Evolutionary conservation across 2,329 filamentous ascomycete species (phyloP).

Genomic region (Pseudopithomyces chartarum): DNA sequence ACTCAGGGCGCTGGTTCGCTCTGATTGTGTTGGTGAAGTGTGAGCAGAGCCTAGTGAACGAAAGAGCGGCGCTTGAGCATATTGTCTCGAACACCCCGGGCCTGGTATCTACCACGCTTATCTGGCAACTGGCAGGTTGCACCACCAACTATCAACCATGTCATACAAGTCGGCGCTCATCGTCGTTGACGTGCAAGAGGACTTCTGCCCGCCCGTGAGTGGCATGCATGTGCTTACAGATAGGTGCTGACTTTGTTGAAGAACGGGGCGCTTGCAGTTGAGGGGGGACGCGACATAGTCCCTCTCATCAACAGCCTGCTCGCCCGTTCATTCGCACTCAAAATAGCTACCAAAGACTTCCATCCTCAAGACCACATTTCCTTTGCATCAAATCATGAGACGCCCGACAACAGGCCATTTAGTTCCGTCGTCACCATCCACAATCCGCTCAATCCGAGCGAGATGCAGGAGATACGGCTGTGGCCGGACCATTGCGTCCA

Average conservation of each 20-base stretch:
- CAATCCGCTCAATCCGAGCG: constrained; percentile 67
- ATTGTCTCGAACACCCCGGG: too few relatives aligned
- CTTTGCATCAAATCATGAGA: constrained; percentile 78
- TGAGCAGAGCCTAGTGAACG: too few relatives aligned
- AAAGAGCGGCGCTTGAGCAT: too few relatives aligned
- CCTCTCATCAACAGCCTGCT: constrained; percentile 77
- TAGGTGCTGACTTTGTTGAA: constrained; percentile 45
- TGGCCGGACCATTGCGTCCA: constrained; percentile 94
- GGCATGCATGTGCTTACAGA: background rate
- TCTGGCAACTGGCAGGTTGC: background rate
- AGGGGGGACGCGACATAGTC: constrained; percentile 71
- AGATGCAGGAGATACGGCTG: constrained; percentile 70
- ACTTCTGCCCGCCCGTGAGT: constrained; percentile 88
- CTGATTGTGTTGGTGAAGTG: background rate
- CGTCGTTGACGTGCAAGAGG: constrained; percentile 89
- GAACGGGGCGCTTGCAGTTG: constrained; percentile 85
- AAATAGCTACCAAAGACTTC: constrained; percentile 89
- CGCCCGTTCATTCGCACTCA: constrained; percentile 69
- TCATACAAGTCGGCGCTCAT: constrained; percentile 62
- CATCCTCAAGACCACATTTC: constrained; percentile 85
- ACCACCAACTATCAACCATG: constrained; percentile 19
- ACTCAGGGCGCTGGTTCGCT: background rate
- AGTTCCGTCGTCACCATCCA: constrained; percentile 65
- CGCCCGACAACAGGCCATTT: constrained; percentile 69
- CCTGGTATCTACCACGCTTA: too few relatives aligned